Evolutionary conservation across 352 stramenopile genomes (phyloP), one percentile per base, ranked within the genome.

Genomic region (Peronospora belbahrii): DNA sequence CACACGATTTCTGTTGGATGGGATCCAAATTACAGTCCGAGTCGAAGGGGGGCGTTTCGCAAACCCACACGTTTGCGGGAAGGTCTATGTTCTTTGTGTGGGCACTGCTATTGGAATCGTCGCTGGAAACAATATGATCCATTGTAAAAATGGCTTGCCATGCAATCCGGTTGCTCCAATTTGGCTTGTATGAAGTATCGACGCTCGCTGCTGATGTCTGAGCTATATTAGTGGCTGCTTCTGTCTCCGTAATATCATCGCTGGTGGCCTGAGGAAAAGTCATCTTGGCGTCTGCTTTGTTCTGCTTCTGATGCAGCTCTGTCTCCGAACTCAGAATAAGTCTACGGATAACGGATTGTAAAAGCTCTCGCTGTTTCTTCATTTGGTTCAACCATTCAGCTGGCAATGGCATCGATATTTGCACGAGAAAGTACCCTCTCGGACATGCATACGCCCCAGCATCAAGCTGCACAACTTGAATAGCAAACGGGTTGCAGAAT

Each of bases 391-490:
- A 51, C 65, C 69, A 82, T 23, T 77, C 67, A 0, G 33, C 23
- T 3, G 71, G 65, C 19, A 83, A 27, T 2, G 64, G 44, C 60
- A 74, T 88, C 6, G 74, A 78, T 5, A 93, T 46, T 15, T 91
- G 80, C 20, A 89, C 60, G 0, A 88, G 42, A 25, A 69, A 88
- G 8, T 62, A 66, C 10, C 62, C 74, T 7, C 66, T 65, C 2
- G 77, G 77, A 52, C 75, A 88, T 28, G 76, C 78, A 36, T 74
- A 82, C 4, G 66, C 67, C n/a, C 71, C 62, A 2, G 46, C 56
- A 42, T 94, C 82, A 2, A 88, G 66, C 42, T 91, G 77, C 13
- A 94, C 45, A 25, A 85, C 59, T 31, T 90, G 78, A 27, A 94
- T 56, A 6, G 74, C 75, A 39, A 74, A 75, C 7, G 62, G 60